phyloP scores from a whole-genome alignment of 1,139 yeast genomes.

The Geotrichum bryndzae region DNA sequence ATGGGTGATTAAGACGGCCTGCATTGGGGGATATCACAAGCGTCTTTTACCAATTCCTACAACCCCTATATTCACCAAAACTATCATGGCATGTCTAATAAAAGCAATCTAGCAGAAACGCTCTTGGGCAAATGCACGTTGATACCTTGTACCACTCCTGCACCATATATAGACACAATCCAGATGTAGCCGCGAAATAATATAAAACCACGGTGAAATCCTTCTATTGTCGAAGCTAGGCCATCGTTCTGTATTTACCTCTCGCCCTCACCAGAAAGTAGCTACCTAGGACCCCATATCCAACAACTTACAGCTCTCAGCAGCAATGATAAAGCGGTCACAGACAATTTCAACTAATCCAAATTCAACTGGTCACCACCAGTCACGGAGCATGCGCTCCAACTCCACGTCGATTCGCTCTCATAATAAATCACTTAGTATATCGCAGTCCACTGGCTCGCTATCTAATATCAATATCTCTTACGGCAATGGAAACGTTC shows the following conservation, averaged over 20 bases:
- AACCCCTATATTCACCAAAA: not conserved
- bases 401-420: not conserved
- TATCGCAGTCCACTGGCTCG: not conserved
- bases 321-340: not conserved
- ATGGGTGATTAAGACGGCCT: not conserved
- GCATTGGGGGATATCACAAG: not conserved
- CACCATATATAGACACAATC: not conserved
- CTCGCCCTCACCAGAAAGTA: not conserved
- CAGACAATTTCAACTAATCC: not conserved
- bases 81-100: not conserved
- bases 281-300: not conserved
- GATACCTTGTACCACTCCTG: not conserved
- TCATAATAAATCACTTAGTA: not conserved
- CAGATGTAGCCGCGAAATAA: not conserved
- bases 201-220: not conserved
- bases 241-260: not conserved
- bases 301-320: not conserved
- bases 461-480: not conserved
- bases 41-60: not conserved
- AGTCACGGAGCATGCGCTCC: not conserved
- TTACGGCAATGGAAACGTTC: not conserved
- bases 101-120: not conserved
- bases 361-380: not conserved
- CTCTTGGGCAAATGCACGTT: not conserved
- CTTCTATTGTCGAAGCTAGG: not conserved